A percentile compares a stretch with the other conserved stretches of the same genome.
These are phyloP conservation scores for Camellia lanceoleosa DNA, from an alignment of 148 eudicot genomes.

Conservation along the genomic window DNA sequence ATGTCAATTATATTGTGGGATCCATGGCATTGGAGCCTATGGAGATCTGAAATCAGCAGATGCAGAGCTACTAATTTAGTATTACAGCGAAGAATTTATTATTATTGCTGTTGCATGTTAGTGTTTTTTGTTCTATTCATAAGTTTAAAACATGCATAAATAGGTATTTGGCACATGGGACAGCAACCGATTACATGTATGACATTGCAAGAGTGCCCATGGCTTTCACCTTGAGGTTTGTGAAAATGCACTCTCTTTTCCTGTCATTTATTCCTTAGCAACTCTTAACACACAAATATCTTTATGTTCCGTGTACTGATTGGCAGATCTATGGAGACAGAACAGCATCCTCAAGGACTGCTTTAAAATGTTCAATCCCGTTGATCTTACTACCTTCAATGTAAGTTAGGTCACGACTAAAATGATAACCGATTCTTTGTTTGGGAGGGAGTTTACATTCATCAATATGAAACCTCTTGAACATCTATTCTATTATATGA, in stretches of 20 bases:
- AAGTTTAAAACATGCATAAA: neutral
- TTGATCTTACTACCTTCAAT: constrained; percentile 63
- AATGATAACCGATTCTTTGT: neutral
- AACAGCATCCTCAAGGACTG: constrained; percentile 82
- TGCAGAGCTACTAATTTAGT: neutral
- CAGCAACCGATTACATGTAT: constrained; percentile 92
- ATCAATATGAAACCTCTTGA: neutral
- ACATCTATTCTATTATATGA: too few relatives aligned
- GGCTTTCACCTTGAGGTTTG: constrained; percentile 99
- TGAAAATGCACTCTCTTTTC: constrained; percentile 10
- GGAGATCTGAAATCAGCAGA: neutral
- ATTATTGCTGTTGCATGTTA: neutral
- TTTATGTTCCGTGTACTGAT: neutral
- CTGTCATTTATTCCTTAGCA: neutral
- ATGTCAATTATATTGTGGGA: neutral
- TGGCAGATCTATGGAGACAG: constrained; percentile 86
- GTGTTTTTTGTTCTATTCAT: neutral
- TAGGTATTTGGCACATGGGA: constrained; percentile 97
- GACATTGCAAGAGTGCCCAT: constrained; percentile 89
- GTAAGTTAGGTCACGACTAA: constrained; percentile 35
- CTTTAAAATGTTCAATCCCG: constrained; percentile 94
- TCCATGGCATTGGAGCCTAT: neutral
- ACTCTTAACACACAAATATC: neutral
- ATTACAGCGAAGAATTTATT: neutral
- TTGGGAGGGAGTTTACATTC: neutral